Evolutionary conservation across 805 yeast species (phyloP), one percentile per base, ranked within the genome.

Genomic region (Spathaspora sp.): DNA sequence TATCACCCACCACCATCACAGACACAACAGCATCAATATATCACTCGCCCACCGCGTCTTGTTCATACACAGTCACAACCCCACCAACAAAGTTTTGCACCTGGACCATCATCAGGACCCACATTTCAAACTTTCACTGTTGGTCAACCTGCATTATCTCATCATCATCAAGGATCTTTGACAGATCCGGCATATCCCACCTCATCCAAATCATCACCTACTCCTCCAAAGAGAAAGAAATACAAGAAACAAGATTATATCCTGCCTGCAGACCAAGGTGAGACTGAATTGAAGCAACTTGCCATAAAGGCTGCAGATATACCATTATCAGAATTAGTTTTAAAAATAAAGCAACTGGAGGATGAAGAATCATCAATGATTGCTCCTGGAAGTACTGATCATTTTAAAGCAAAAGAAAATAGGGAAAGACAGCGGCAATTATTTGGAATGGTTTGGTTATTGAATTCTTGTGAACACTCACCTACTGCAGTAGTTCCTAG

Each of bases 361-460:
- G 60, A 57, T 49, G 65, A 56, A 42, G 63, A 59, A 42, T 31
- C 35, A 31, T 42, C 55, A 19, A 48, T 32, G 11, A 40, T 42
- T 11, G 20, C 23, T 18, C 44, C 44, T 44, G 8, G 49, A 47
- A 16, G 52, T 4, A 31, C 40, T 31, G 49, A 54, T 16, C 44
- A 49, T 46, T 44, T 35, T 23, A 50, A 49, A 44, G 46, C 43
- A 3, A 53, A 51, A 28, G 62, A 57, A 29, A 54, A 57, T 3
- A 74, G 73, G 46, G 89, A 86, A 58, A 73, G 82, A 51, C 86
- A 82, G 60, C 77, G 85, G 49, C 97, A 89, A 65, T 73, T 88
- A 1, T 88, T 89, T 66, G 97, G 92, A 11, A 79, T 89, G 80
- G 80, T 87, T 2, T 89, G 96, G 88, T 72, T 91, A 43, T 74